phyloP scores from a whole-genome alignment of 2,329 filamentous ascomycete genomes.

The Peltaster fructicola region DNA sequence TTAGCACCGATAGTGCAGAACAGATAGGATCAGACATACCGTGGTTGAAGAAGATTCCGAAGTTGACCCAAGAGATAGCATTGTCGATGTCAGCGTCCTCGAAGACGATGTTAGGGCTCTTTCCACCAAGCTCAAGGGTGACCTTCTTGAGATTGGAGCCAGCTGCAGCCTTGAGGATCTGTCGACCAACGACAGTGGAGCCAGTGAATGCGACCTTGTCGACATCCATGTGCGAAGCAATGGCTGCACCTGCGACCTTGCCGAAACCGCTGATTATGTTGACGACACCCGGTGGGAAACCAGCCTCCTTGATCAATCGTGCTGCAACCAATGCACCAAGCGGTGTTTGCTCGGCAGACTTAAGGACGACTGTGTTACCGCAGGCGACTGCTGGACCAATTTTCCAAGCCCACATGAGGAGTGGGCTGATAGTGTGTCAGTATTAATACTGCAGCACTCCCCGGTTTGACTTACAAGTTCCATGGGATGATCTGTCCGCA shows the following conservation, averaged over 20 bases:
- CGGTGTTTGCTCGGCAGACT: constrained; percentile 46
- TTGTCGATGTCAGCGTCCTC: constrained; percentile 61
- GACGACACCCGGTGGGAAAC: constrained; percentile 56
- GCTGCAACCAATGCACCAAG: constrained; percentile 30
- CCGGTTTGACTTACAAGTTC: too few relatives aligned
- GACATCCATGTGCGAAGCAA: constrained; percentile 59
- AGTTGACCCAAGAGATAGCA: constrained; percentile 61
- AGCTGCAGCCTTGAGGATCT: constrained; percentile 67
- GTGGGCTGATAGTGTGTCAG: too few relatives aligned
- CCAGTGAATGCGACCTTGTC: constrained; percentile 77
- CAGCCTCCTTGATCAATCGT: constrained; percentile 42
- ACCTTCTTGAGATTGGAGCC: constrained; percentile 68
- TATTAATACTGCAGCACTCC: constrained; percentile 54
- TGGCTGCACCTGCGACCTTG: constrained; percentile 36
- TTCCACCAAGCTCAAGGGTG: constrained; percentile 62
- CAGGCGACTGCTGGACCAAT: constrained; percentile 55
- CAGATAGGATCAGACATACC: too few relatives aligned
- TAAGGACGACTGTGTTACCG: constrained; percentile 50
- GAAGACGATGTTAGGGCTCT: constrained; percentile 68
- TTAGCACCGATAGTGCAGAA: too few relatives aligned
- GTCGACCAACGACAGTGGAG: constrained; percentile 53
- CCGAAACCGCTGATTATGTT: constrained; percentile 20
- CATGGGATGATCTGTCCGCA: constrained; percentile 70
- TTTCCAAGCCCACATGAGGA: constrained; percentile 74
- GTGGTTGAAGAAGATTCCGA: constrained; percentile 41